Conservation (phyloP, 768 basidiomycete genomes). For the Suillus cothurnatus region DNA sequence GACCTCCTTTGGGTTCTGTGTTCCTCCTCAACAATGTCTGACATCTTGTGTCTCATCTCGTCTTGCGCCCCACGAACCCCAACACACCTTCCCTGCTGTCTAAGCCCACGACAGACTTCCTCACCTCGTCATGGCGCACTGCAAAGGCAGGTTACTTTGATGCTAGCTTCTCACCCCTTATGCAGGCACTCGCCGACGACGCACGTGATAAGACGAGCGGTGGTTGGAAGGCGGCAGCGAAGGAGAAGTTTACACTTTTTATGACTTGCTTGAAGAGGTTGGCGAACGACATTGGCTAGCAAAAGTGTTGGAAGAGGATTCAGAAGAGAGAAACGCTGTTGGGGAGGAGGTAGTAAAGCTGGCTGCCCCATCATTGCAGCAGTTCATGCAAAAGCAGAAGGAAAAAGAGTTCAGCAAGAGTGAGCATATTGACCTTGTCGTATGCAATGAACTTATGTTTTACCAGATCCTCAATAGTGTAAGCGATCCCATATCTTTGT, state of each 20-base stretch:
- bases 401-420: slow-evolving; percentile 89
- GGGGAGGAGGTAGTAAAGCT: slow-evolving; percentile 77
- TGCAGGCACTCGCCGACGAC: slow-evolving; percentile 63
- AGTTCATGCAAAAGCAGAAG: slow-evolving; percentile 72
- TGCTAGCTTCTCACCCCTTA: slow-evolving; percentile 75
- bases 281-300: slow-evolving; percentile 73
- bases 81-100: slow-evolving; percentile 55
- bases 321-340: slow-evolving; percentile 55
- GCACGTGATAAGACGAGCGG: slow-evolving; percentile 47
- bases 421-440: slow-evolving; percentile 35
- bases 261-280: slow-evolving; percentile 78
- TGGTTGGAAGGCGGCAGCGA: slow-evolving; percentile 57
- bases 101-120: slow-evolving; percentile 57
- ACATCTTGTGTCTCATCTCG: slow-evolving; percentile 62
- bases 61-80: slow-evolving; percentile 52
- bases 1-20: slow-evolving; percentile 69
- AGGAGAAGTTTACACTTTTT: slow-evolving; percentile 84
- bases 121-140: slow-evolving; percentile 73
- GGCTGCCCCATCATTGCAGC: slow-evolving; percentile 72
- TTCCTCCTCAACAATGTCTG: slow-evolving; percentile 82
- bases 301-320: slow-evolving; percentile 71
- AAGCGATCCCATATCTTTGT: slow-evolving; percentile 19
- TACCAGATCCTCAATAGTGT: slow-evolving; percentile 57
- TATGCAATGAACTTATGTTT: slow-evolving; percentile 8
- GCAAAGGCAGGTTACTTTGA: slow-evolving; percentile 87